Evolutionary conservation across 768 basidiomycete species (phyloP).

Genomic region (Strobilomyces dryophilus): DNA sequence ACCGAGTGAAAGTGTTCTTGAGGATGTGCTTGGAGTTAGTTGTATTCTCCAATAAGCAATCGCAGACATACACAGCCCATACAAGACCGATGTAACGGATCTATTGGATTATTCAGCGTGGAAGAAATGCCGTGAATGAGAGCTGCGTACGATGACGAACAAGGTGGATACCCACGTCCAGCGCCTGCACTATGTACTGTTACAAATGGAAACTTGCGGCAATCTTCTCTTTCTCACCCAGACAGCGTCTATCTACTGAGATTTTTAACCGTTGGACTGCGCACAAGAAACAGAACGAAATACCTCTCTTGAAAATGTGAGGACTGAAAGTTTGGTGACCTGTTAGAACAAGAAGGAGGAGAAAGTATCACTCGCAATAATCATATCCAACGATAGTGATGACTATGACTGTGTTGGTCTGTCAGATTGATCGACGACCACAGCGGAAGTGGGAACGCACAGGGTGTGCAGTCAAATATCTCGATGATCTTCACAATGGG

Average conservation of each 20-base stretch:
- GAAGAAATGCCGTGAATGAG: background rate
- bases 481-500: background rate
- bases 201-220: background rate
- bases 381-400: constrained; percentile 11
- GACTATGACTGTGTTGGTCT: background rate
- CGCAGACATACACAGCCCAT: constrained; percentile 5
- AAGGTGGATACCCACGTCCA: constrained; percentile 16
- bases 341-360: background rate
- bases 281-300: background rate
- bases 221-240: constrained; percentile 5
- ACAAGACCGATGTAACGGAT: constrained; percentile 15
- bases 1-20: constrained; percentile 4
- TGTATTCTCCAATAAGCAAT: background rate
- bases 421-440: background rate
- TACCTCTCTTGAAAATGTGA: constrained; percentile 15
- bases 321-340: constrained; percentile 1
- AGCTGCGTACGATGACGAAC: constrained; percentile 14
- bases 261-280: background rate
- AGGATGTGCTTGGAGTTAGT: background rate
- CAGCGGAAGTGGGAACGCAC: background rate
- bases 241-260: constrained; percentile 8
- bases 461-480: background rate
- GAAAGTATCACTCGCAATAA: constrained; percentile 6
- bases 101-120: background rate
- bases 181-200: constrained; percentile 1